A percentile compares a stretch with the other conserved stretches of the same genome.
Conservation (phyloP, 192 early-diverging fungal genomes). For the Entophlyctis luteolus region DNA sequence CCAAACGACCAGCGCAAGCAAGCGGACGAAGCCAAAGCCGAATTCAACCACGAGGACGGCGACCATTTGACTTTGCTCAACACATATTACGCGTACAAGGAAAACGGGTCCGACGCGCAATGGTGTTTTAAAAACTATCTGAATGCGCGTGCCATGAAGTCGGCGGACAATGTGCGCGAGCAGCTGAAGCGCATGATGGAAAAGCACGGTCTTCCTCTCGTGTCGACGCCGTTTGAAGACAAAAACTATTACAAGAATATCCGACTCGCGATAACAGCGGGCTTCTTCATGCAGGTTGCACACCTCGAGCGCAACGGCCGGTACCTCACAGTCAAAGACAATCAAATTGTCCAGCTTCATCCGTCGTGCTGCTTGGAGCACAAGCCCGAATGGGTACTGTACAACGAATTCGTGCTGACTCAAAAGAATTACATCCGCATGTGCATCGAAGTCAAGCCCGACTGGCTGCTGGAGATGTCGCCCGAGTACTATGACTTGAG, state of each 20-base stretch:
- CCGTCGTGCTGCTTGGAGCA: slow-evolving; percentile 83
- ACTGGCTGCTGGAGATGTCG: slow-evolving; percentile 68
- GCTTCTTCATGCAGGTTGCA: slow-evolving; percentile 99
- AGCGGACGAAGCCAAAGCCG: slow-evolving; percentile 85
- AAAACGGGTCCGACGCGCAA: slow-evolving; percentile 67
- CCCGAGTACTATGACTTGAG: slow-evolving; percentile 90
- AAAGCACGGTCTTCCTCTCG: slow-evolving; percentile 61
- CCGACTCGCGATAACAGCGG: slow-evolving; percentile 80
- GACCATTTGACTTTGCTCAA: slow-evolving; percentile 97
- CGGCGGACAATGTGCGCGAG: slow-evolving; percentile 85
- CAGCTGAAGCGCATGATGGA: slow-evolving; percentile 85
- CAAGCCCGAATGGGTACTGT: slow-evolving; percentile 98
- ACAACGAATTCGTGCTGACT: slow-evolving; percentile 99
- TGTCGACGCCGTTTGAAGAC: slow-evolving; percentile 70
- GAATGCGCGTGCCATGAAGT: slow-evolving; percentile 81
- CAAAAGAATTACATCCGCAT: slow-evolving; percentile 95
- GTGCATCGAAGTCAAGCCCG: slow-evolving; percentile 79
- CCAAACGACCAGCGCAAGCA: slow-evolving; percentile 82
- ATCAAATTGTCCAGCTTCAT: slow-evolving; percentile 91
- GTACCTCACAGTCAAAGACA: slow-evolving; percentile 94
- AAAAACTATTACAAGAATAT: slow-evolving; percentile 80
- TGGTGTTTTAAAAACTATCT: slow-evolving; percentile 96
- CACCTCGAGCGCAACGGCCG: slow-evolving; percentile 79
- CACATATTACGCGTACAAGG: slow-evolving; percentile 89
- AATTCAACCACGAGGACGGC: slow-evolving; percentile 92